Conservation (phyloP, 306 rosid genomes). For the Pueraria montana region DNA sequence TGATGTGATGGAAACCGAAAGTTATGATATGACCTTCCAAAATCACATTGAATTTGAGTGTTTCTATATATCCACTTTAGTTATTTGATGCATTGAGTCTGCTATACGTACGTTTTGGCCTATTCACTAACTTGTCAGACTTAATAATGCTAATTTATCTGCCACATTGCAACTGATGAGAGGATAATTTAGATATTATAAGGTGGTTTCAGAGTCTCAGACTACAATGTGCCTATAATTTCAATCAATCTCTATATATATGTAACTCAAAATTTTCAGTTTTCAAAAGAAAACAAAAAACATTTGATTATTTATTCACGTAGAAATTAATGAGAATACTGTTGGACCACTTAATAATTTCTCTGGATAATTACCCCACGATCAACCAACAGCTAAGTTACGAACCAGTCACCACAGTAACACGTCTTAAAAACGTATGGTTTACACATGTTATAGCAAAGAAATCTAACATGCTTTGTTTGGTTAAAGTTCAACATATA, state of each 20-base stretch:
- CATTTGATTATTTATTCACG: too few relatives aligned
- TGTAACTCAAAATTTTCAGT: too few relatives aligned
- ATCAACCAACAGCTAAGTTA: neutral
- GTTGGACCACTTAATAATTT: too few relatives aligned
- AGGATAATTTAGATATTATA: neutral
- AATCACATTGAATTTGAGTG: neutral
- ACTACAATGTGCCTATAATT: too few relatives aligned
- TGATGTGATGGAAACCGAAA: neutral
- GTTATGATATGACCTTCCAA: neutral
- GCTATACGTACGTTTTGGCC: neutral
- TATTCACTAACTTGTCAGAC: neutral
- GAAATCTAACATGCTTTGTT: slow-evolving; percentile 59
- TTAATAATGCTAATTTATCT: neutral
- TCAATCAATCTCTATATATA: too few relatives aligned
- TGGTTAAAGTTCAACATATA: slow-evolving; percentile 51
- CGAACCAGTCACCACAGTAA: neutral
- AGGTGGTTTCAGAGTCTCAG: too few relatives aligned
- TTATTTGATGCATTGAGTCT: neutral
- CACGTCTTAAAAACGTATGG: slow-evolving; percentile 11
- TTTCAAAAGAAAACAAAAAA: too few relatives aligned
- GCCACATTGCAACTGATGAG: neutral
- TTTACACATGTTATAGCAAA: neutral
- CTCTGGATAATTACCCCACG: neutral
- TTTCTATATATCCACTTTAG: neutral
- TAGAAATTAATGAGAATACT: too few relatives aligned